A percentile compares a stretch with the other conserved stretches of the same genome.
These are phyloP conservation scores for Globisporangium lucens DNA, from an alignment of 352 stramenopile species.

Conservation along the genomic window DNA sequence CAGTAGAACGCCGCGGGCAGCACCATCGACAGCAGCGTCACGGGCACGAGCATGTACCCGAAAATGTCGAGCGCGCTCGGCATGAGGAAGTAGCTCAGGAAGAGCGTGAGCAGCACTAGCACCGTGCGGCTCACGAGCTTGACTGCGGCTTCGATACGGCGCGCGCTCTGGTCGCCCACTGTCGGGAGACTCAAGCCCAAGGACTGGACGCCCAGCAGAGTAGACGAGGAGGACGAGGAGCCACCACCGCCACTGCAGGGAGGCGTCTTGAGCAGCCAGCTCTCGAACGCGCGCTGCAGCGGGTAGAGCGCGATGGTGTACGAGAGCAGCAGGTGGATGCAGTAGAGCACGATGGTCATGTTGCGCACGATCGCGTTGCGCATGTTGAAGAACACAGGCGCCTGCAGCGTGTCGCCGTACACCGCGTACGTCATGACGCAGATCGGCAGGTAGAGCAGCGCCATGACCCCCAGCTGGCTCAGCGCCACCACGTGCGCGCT, in stretches of 20 bases:
- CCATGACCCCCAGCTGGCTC: constrained; percentile 50
- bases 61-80: constrained; percentile 64
- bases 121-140: constrained; percentile 48
- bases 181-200: constrained; percentile 13
- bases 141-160: constrained; percentile 29
- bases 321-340: constrained; percentile 68
- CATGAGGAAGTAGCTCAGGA: constrained; percentile 48
- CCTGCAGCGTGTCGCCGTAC: constrained; percentile 70
- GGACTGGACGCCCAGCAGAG: constrained; percentile 18
- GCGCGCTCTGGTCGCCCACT: constrained; percentile 13
- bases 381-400: constrained; percentile 84
- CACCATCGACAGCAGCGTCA: constrained; percentile 54
- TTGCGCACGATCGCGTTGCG: constrained; percentile 69
- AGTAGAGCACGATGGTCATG: constrained; percentile 72
- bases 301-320: constrained; percentile 69
- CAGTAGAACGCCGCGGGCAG: constrained; percentile 71
- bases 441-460: constrained; percentile 65
- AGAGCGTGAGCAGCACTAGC: constrained; percentile 45
- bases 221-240: not conserved
- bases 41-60: constrained; percentile 59
- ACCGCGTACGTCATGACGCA: constrained; percentile 76
- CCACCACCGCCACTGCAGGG: constrained; percentile 12
- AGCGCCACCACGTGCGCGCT: constrained; percentile 46
- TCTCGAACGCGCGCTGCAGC: constrained; percentile 63
- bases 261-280: constrained; percentile 35